A percentile compares a stretch with the other conserved stretches of the same genome.
Conservation (phyloP, 768 basidiomycete genomes). For the Lyophyllum shimeji region DNA sequence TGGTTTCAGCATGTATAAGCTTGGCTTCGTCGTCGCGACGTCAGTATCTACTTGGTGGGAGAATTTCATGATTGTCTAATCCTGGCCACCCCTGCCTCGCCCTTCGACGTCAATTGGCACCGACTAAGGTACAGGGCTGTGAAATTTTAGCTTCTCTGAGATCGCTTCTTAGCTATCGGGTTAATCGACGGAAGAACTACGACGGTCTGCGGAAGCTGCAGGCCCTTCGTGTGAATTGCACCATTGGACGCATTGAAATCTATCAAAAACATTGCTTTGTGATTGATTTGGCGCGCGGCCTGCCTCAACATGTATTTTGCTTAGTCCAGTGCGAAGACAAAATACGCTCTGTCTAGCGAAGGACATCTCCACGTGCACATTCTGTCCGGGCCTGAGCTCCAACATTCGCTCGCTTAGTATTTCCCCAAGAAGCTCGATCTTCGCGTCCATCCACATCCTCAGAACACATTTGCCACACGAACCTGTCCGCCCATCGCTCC, state of each 20-base stretch:
- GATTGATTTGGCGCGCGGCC: conserved; percentile 4
- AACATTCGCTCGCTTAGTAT: conserved; percentile 12
- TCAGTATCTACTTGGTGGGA: not conserved
- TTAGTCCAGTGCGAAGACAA: not conserved
- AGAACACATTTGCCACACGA: not conserved
- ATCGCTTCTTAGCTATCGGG: not conserved
- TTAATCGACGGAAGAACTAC: conserved; percentile 2
- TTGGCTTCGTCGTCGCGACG: not conserved
- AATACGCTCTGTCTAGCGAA: not conserved
- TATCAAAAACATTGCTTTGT: not conserved
- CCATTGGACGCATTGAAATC: not conserved
- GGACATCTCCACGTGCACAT: not conserved
- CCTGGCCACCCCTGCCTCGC: not conserved
- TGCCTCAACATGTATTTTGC: not conserved
- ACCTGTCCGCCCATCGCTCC: not conserved
- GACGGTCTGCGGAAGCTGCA: not conserved
- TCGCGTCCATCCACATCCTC: conserved; percentile 9
- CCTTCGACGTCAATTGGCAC: not conserved
- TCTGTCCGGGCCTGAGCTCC: conserved; percentile 8
- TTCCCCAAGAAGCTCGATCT: conserved; percentile 20
- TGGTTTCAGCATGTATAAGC: not conserved
- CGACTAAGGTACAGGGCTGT: not conserved
- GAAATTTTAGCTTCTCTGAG: not conserved
- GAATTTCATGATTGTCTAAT: not conserved
- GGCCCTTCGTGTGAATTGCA: not conserved